Conservation (phyloP, 164 flowering plant genomes). For the Warburgia ugandensis region DNA sequence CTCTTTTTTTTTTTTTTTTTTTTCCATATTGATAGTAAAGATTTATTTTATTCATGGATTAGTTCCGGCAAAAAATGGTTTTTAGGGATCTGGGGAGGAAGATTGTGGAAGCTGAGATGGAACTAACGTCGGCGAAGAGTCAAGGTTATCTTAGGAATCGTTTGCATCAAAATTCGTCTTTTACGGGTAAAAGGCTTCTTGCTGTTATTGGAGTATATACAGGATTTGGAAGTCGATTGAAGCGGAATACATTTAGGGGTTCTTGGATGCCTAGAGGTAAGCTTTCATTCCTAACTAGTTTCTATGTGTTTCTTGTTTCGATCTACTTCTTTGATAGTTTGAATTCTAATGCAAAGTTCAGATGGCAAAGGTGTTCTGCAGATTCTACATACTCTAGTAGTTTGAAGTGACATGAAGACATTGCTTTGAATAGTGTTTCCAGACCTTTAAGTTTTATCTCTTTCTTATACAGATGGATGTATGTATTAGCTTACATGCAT, state of each 20-base stretch:
- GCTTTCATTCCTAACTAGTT: not conserved
- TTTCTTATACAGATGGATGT: too few relatives aligned
- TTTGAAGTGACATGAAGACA: too few relatives aligned
- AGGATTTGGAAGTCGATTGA: constrained; percentile 87
- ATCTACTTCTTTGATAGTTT: not conserved
- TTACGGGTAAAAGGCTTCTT: constrained; percentile 49
- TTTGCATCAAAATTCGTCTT: constrained; percentile 33
- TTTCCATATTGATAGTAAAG: too few relatives aligned
- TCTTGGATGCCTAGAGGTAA: constrained; percentile 95
- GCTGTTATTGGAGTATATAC: constrained; percentile 98
- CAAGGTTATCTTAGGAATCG: constrained; percentile 69
- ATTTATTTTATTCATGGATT: not conserved
- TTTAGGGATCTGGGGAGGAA: constrained; percentile 79
- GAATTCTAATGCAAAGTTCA: too few relatives aligned
- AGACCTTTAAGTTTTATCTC: too few relatives aligned
- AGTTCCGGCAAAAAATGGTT: not conserved
- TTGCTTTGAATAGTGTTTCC: too few relatives aligned
- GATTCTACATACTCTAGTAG: too few relatives aligned
- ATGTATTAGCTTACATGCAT: too few relatives aligned
- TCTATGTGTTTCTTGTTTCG: not conserved
- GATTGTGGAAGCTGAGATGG: constrained; percentile 93
- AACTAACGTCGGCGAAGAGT: constrained; percentile 85
- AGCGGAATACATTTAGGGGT: constrained; percentile 68
- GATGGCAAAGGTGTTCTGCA: too few relatives aligned
- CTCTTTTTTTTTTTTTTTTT: not conserved